Evolutionary conservation across 2,329 filamentous ascomycete genomes (phyloP), one percentile per base, ranked within the genome.

Genomic region (Davidsoniella virescens): DNA sequence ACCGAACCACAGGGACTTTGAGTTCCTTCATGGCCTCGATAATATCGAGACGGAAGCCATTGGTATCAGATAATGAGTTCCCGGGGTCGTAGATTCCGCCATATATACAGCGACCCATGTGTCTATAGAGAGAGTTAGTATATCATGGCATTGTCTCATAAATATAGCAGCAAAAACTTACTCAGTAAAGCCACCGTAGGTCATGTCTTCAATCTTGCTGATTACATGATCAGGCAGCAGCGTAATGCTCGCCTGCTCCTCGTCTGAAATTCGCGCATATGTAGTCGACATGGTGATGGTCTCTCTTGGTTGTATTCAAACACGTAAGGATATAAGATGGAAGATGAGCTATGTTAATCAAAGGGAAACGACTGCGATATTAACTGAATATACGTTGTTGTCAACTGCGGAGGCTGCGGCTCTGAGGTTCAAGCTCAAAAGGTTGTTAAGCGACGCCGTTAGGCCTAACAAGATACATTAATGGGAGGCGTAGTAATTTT

Each of bases 101-200:
- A 62, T 92, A 90, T 60, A 92, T 87, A 68, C 85, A 92, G 54
- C 85, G 78, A 58, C 85, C 85, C 84, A 92, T 92, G 64, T 92
- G 86, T 58, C 82, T 86, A 12, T 29, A 12, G 49, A 44, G 23
- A 7, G 23, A 7, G 25, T 47, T 20, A 44, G 37, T 25, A n/a
- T 17, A 6, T 14, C 16, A 23, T 18, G 5, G 26, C 40, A 9
- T 4, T 6, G 4, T 20, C 3, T 20, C 25, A 18, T 8, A 3
- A 44, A 17, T 23, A 20, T 20, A 20, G 20, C 20, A 2, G 9
- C 10, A 4, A 14, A 39, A 23, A 63, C 76, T 65, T 67, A 85
- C 83, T 92, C 85, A 53, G 81, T 86, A 65, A 92, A 92, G 9
- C 84, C 85, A 51, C 82, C 81, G 71, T 90, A 92, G 58, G 84